phyloP scores from a whole-genome alignment of 495 filamentous ascomycete genomes.

The Lindgomyces ingoldianus region DNA sequence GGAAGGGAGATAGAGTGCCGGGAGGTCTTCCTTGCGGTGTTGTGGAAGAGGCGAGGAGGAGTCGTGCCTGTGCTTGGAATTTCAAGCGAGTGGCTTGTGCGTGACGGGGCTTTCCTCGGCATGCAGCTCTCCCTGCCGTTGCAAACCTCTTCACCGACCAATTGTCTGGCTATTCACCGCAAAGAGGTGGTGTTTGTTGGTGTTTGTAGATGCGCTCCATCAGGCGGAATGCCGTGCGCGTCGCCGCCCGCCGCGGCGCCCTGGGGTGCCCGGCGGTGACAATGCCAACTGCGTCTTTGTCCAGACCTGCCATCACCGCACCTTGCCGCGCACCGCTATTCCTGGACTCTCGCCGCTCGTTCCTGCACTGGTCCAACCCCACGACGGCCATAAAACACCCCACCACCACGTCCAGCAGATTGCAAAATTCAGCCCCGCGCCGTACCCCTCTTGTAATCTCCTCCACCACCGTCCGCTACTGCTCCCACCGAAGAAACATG shows the following conservation, averaged over 20 bases:
- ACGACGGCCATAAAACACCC: not conserved
- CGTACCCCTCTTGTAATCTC: not conserved
- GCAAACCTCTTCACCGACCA: constrained; percentile 19
- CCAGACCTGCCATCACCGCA: not conserved
- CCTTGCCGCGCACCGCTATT: constrained; percentile 17
- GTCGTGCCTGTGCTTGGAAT: not conserved
- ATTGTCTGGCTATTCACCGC: constrained; percentile 15
- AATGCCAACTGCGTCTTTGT: not conserved
- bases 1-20: constrained; percentile 25
- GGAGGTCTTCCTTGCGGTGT: constrained; percentile 34
- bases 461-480: constrained; percentile 34
- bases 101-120: constrained; percentile 1
- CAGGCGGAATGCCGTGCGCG: constrained; percentile 21
- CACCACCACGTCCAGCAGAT: not conserved
- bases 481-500: constrained; percentile 51
- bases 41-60: constrained; percentile 19
- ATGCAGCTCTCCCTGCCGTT: not conserved
- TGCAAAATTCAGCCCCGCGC: constrained; percentile 17
- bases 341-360: constrained; percentile 7
- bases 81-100: constrained; percentile 21
- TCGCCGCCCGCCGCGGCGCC: not conserved
- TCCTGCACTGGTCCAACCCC: constrained; percentile 13
- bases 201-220: constrained; percentile 25
- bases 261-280: not conserved
- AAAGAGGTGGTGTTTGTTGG: not conserved